phyloP scores from a whole-genome alignment of 495 filamentous ascomycete genomes.

The Podospora pseudoanserina region DNA sequence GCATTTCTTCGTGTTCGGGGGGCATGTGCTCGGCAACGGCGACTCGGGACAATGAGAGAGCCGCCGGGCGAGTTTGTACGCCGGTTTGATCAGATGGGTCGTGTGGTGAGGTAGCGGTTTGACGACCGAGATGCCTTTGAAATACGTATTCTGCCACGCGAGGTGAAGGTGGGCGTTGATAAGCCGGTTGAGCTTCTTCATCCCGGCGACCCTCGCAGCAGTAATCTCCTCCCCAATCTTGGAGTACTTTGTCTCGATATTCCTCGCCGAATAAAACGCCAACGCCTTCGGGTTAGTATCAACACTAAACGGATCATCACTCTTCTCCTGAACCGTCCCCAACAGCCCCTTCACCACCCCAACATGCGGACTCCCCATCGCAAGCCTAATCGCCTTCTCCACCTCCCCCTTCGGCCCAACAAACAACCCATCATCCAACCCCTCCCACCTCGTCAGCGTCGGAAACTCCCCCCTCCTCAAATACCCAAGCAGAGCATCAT shows the following conservation, averaged over 20 bases:
- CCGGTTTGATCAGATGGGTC: conserved; percentile 65
- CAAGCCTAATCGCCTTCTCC: conserved; percentile 62
- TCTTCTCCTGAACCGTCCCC: conserved; percentile 45
- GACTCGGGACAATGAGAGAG: conserved; percentile 69
- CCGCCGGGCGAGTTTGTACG: conserved; percentile 63
- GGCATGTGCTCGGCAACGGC: conserved; percentile 74
- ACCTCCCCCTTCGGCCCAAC: conserved; percentile 65
- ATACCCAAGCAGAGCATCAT: conserved; percentile 66
- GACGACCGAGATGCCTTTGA: conserved; percentile 68
- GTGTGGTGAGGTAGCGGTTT: conserved; percentile 72
- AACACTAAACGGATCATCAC: conserved; percentile 55
- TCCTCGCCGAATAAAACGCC: conserved; percentile 71
- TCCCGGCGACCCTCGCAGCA: conserved; percentile 51
- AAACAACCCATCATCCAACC: conserved; percentile 67
- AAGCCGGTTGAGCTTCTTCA: conserved; percentile 62
- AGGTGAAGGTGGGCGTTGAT: conserved; percentile 84
- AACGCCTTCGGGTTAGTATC: conserved; percentile 63
- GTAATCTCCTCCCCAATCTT: conserved; percentile 59
- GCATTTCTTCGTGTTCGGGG: conserved; percentile 73
- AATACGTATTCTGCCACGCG: conserved; percentile 78
- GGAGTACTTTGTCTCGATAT: conserved; percentile 59
- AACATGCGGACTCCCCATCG: conserved; percentile 52
- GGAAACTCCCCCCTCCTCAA: conserved; percentile 72
- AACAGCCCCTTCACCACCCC: conserved; percentile 56
- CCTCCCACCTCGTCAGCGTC: conserved; percentile 69